Evolutionary conservation across 2,329 filamentous ascomycete genomes (phyloP).

Genomic region (Ascomycota sp.): DNA sequence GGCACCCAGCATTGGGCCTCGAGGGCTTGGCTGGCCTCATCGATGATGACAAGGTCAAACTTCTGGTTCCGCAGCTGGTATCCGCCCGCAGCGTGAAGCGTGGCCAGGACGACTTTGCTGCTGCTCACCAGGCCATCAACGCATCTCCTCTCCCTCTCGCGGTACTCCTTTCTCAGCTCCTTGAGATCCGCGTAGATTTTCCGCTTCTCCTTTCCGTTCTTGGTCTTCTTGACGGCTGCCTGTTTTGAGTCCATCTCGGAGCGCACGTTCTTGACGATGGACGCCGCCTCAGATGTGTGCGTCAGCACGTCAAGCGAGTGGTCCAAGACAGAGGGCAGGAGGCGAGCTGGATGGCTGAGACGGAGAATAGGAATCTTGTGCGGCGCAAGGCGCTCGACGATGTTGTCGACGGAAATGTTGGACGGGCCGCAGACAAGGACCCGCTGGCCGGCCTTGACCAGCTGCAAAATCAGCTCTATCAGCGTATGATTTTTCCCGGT

Average conservation of each 20-base stretch:
- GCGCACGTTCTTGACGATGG: slow-evolving; percentile 75
- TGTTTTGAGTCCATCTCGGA: slow-evolving; percentile 88
- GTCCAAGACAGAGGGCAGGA: slow-evolving; percentile 70
- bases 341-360: slow-evolving; percentile 76
- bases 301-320: slow-evolving; percentile 87
- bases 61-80: slow-evolving; percentile 58
- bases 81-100: slow-evolving; percentile 78
- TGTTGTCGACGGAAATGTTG: slow-evolving; percentile 96
- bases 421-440: slow-evolving; percentile 90
- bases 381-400: slow-evolving; percentile 74
- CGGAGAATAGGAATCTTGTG: slow-evolving; percentile 76
- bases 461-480: slow-evolving; percentile 85
- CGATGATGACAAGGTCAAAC: slow-evolving; percentile 89
- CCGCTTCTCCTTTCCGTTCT: slow-evolving; percentile 56
- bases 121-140: slow-evolving; percentile 53
- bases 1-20: slow-evolving; percentile 97
- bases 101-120: slow-evolving; percentile 79
- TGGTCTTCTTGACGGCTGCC: slow-evolving; percentile 70
- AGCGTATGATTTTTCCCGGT: slow-evolving; percentile 95
- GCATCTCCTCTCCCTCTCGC: slow-evolving; percentile 65
- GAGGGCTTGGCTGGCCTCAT: slow-evolving; percentile 87
- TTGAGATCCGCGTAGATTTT: slow-evolving; percentile 73
- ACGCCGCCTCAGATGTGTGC: slow-evolving; percentile 72
- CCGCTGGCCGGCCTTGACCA: slow-evolving; percentile 51
- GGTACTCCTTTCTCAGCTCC: slow-evolving; percentile 71